Percentiles rank a stretch among this genome's conserved stretches.
phyloP scores from a whole-genome alignment of 2,329 filamentous ascomycete genomes.

The Phyllosticta citribraziliensis region DNA sequence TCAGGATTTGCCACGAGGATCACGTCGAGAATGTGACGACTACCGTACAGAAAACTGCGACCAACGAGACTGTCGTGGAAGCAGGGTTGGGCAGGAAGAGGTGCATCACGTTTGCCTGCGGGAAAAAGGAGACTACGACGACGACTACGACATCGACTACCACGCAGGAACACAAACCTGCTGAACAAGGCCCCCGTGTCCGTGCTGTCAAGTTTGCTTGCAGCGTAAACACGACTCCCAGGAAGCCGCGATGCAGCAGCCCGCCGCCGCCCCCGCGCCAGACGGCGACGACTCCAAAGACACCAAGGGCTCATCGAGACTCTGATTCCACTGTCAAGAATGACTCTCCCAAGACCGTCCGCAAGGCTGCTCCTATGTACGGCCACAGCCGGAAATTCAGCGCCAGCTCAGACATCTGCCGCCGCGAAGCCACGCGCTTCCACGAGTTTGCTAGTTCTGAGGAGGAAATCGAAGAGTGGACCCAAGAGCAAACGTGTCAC shows the following conservation, averaged over 20 bases:
- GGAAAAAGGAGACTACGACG: conserved; percentile 38
- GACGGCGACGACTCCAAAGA: conserved; percentile 22
- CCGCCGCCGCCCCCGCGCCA: conserved; percentile 29
- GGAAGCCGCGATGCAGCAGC: conserved; percentile 28
- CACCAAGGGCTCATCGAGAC: conserved; percentile 31
- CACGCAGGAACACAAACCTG: conserved; percentile 16
- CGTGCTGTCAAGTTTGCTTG: conserved; percentile 69
- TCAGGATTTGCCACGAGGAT: conserved; percentile 28
- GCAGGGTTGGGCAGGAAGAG: conserved; percentile 65
- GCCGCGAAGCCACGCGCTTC: conserved; percentile 55
- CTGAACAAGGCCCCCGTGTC: conserved; percentile 41
- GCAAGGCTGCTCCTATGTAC: conserved; percentile 23
- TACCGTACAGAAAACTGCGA: conserved; percentile 17
- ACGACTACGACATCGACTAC: conserved; percentile 27
- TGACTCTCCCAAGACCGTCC: conserved; percentile 34
- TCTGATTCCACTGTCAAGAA: conserved; percentile 43
- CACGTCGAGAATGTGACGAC: conserved; percentile 11
- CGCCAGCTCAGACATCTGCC: conserved; percentile 31
- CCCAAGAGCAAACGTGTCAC: conserved; percentile 56
- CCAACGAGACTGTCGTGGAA: conserved; percentile 50
- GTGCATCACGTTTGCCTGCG: conserved; percentile 88
- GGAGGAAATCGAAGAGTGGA: conserved; percentile 77
- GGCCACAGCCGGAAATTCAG: conserved; percentile 26
- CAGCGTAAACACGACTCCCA: conserved; percentile 36
- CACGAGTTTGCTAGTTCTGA: conserved; percentile 86